A percentile compares a stretch with the other conserved stretches of the same genome.
Conservation (phyloP, 768 basidiomycete genomes). For the Podaxis carcinomalis region DNA sequence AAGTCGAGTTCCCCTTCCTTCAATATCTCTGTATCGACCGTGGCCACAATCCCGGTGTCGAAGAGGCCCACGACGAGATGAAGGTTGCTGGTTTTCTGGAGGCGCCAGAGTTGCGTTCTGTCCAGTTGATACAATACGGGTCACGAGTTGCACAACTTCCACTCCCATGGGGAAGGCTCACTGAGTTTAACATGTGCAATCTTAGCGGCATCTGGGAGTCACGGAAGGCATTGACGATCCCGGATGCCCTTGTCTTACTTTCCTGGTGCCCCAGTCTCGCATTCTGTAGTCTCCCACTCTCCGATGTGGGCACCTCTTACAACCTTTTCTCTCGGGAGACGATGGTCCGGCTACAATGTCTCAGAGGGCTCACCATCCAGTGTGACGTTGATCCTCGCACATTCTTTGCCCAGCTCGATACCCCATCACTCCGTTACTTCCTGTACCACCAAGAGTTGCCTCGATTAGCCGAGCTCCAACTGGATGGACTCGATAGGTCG, state of each 20-base stretch:
- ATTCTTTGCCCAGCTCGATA: not conserved
- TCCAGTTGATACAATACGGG: not conserved
- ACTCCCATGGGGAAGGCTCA: not conserved
- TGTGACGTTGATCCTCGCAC: not conserved
- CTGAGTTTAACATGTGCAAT: not conserved
- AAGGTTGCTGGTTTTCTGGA: not conserved
- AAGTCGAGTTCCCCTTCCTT: not conserved
- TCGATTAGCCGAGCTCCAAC: not conserved
- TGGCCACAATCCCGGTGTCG: not conserved
- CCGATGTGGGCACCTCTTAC: not conserved
- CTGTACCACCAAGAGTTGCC: not conserved
- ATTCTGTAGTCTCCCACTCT: not conserved
- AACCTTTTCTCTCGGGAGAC: not conserved
- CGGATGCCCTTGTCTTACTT: not conserved
- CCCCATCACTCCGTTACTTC: not conserved
- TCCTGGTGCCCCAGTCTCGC: not conserved
- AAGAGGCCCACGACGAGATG: not conserved
- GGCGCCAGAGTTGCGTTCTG: not conserved
- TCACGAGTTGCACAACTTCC: not conserved
- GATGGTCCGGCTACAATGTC: not conserved
- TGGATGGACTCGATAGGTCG: not conserved
- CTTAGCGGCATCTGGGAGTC: not conserved
- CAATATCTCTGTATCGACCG: not conserved
- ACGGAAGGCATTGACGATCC: not conserved
- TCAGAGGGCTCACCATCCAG: not conserved